Evolutionary conservation across 208 protist genomes (phyloP).

Genomic region (Wallacemonas sp.): DNA sequence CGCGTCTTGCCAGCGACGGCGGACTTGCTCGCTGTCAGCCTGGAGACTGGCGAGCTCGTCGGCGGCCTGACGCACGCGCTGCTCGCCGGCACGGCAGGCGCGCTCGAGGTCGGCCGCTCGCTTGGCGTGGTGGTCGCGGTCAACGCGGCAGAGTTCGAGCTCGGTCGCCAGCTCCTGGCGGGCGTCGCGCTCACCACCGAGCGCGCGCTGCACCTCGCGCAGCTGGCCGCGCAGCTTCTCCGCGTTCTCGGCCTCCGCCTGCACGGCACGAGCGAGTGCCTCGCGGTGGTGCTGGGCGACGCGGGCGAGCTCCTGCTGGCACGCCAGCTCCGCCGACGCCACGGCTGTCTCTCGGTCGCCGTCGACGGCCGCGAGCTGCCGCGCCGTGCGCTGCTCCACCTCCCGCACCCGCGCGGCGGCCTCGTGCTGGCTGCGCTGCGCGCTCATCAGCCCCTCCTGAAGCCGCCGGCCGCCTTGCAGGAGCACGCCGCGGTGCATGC

Average conservation of each 20-base stretch:
- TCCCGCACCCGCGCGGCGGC: conserved; percentile 3
- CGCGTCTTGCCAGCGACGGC: conserved; percentile 34
- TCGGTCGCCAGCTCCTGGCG: conserved; percentile 12
- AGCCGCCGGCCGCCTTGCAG: conserved; percentile 14
- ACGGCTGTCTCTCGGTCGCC: conserved; percentile 20
- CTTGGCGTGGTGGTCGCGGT: conserved; percentile 18
- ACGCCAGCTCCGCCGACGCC: conserved; percentile 21
- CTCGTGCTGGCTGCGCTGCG: conserved; percentile 12
- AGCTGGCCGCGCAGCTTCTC: conserved; percentile 22
- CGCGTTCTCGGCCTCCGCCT: conserved; percentile 19
- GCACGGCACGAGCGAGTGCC: conserved; percentile 15
- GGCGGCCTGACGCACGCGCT: conserved; percentile 21
- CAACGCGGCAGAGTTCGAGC: conserved; percentile 15
- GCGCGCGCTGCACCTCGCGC: conserved; percentile 18
- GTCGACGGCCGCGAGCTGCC: conserved; percentile 24
- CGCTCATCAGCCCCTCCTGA: conserved; percentile 20
- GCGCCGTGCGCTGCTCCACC: conserved; percentile 15
- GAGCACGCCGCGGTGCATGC: conserved; percentile 21
- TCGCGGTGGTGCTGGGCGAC: conserved; percentile 22
- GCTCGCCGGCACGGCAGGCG: conserved; percentile 19
- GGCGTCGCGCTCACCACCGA: conserved; percentile 1
- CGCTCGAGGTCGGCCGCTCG: conserved; percentile 31
- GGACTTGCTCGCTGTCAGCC: conserved; percentile 32
- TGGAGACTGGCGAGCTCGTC: conserved; percentile 11
- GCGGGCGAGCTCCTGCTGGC: conserved; percentile 22